Percentiles rank a stretch among this genome's conserved stretches.
Evolutionary conservation across 768 basidiomycete genomes (phyloP).

Genomic region (Lepiota venenata): DNA sequence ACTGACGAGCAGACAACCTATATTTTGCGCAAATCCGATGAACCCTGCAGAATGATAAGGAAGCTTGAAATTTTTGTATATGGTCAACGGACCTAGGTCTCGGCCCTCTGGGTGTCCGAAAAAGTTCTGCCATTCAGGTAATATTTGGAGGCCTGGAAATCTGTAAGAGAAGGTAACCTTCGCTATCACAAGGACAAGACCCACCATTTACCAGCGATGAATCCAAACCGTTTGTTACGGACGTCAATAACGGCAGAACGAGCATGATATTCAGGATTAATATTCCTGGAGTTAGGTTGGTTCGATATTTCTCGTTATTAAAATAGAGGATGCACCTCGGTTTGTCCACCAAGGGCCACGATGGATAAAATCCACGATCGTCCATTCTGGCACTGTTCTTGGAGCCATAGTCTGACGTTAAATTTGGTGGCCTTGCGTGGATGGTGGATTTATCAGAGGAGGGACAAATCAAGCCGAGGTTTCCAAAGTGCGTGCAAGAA

Average conservation of each 20-base stretch:
- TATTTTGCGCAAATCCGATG: conserved; percentile 62
- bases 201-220: conserved; percentile 60
- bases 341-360: conserved; percentile 60
- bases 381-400: conserved; percentile 41
- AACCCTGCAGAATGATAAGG: conserved; percentile 36
- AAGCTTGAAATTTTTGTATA: not conserved
- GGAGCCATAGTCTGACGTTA: conserved; percentile 13
- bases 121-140: conserved; percentile 58
- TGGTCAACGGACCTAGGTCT: conserved; percentile 36
- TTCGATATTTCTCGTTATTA: no score
- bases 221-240: conserved; percentile 64
- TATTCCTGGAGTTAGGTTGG: conserved; percentile 37
- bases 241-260: conserved; percentile 60
- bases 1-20: conserved; percentile 50
- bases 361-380: conserved; percentile 58
- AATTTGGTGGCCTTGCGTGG: not conserved
- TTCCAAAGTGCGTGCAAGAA: not conserved
- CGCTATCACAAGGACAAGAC: not conserved
- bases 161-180: not conserved
- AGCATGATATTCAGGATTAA: conserved; percentile 56
- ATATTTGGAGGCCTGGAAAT: conserved; percentile 56
- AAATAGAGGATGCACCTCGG: conserved; percentile 35
- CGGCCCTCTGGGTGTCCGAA: conserved; percentile 51
- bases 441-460: not conserved
- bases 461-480: not conserved